These are phyloP conservation scores for Rhodotorula taiwanensis DNA, from an alignment of 768 basidiomycete species.

Conservation along the genomic window DNA sequence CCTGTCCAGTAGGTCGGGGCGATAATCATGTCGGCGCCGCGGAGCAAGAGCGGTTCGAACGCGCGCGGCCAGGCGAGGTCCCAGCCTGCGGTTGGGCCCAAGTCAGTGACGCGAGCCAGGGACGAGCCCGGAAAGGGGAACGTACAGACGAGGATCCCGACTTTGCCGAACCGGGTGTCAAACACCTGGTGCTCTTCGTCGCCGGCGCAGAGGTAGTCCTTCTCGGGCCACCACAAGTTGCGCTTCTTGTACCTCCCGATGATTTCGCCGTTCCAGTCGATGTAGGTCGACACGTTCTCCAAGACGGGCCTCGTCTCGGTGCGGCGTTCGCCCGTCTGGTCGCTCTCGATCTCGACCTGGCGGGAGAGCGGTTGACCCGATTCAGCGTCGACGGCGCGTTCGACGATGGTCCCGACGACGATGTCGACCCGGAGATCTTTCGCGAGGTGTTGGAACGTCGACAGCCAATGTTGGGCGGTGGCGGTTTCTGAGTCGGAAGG, in stretches of 20 bases:
- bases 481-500: background rate
- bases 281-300: slow-evolving; percentile 38
- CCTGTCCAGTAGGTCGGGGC: slow-evolving; percentile 38
- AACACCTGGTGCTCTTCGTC: slow-evolving; percentile 35
- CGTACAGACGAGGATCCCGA: slow-evolving; percentile 36
- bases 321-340: background rate
- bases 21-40: slow-evolving; percentile 11
- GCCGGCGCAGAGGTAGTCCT: slow-evolving; percentile 35
- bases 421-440: slow-evolving; percentile 34
- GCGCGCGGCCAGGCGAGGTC: slow-evolving; percentile 21
- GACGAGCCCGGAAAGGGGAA: background rate
- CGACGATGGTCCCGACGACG: slow-evolving; percentile 39
- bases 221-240: slow-evolving; percentile 29
- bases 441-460: slow-evolving; percentile 29
- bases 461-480: slow-evolving; percentile 18
- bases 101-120: background rate
- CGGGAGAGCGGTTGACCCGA: slow-evolving; percentile 9
- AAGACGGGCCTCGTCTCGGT: slow-evolving; percentile 15
- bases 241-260: slow-evolving; percentile 25
- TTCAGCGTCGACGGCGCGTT: slow-evolving; percentile 17
- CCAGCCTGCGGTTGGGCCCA: slow-evolving; percentile 10
- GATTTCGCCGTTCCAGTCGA: slow-evolving; percentile 31
- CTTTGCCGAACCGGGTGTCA: slow-evolving; percentile 32
- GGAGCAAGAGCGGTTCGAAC: slow-evolving; percentile 11
- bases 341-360: slow-evolving; percentile 1